Percentiles rank a stretch among this genome's conserved stretches.
These are phyloP conservation scores for Trichophyton simii DNA, from an alignment of 2,329 filamentous ascomycete species.

Conservation along the genomic window DNA sequence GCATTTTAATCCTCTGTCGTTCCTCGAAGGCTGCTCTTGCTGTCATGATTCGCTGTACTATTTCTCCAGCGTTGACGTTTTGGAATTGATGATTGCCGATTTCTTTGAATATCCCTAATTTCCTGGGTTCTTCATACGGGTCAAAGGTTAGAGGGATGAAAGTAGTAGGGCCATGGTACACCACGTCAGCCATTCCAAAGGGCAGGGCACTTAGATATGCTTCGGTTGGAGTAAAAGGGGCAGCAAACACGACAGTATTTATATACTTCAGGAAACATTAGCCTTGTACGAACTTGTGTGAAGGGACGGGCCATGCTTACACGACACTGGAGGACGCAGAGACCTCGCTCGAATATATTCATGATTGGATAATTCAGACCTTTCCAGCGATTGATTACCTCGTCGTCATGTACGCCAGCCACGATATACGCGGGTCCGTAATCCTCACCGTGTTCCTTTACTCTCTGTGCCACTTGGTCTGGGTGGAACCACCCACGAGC, in stretches of 20 bases:
- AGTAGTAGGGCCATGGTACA: conserved; percentile 92
- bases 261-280: conserved; percentile 52
- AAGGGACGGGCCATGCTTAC: conserved; percentile 37
- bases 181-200: conserved; percentile 58
- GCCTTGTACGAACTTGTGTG: background rate
- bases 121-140: conserved; percentile 67
- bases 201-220: conserved; percentile 65
- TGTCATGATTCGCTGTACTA: conserved; percentile 80
- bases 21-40: conserved; percentile 82
- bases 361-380: conserved; percentile 98
- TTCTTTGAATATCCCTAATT: conserved; percentile 71
- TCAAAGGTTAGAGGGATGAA: conserved; percentile 72
- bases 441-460: conserved; percentile 53
- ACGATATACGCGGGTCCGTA: conserved; percentile 79
- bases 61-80: conserved; percentile 81
- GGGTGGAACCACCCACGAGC: conserved; percentile 62
- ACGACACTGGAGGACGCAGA: conserved; percentile 90
- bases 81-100: conserved; percentile 67
- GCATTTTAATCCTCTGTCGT: conserved; percentile 75
- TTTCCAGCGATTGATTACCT: conserved; percentile 92
- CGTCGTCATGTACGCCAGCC: conserved; percentile 85
- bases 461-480: conserved; percentile 49
- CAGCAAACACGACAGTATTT: conserved; percentile 75
- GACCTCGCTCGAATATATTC: conserved; percentile 93
- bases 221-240: conserved; percentile 74